Conservation (phyloP, 1,284 basidiomycete genomes). For the Trichosporon sp. region DNA sequence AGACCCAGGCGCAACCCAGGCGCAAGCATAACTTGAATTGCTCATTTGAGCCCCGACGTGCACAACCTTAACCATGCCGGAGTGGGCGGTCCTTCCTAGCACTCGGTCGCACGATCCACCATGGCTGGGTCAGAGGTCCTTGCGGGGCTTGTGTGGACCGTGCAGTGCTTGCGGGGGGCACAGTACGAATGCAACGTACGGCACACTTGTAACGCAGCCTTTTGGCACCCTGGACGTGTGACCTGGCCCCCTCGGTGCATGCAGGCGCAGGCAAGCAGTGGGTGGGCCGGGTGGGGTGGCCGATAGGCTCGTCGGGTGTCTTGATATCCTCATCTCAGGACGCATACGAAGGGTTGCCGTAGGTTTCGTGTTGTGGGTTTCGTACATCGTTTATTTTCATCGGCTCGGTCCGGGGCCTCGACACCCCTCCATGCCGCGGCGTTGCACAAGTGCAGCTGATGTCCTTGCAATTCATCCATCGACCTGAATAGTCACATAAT, state of each 20-base stretch:
- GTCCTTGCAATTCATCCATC: too few relatives aligned
- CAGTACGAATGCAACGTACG: too few relatives aligned
- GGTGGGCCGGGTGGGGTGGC: too few relatives aligned
- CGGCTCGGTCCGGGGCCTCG: neutral
- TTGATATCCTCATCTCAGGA: neutral
- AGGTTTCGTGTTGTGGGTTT: neutral
- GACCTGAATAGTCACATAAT: neutral
- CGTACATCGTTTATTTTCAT: neutral
- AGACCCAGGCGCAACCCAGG: too few relatives aligned
- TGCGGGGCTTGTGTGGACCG: neutral
- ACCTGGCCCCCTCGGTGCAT: too few relatives aligned
- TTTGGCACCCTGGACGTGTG: neutral
- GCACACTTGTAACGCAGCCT: neutral
- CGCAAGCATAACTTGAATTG: conserved; percentile 1
- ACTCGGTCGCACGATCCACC: too few relatives aligned
- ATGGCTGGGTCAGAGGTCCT: neutral
- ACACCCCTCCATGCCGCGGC: too few relatives aligned
- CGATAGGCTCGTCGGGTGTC: neutral
- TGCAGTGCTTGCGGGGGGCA: too few relatives aligned
- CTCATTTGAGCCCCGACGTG: neutral
- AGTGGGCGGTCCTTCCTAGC: neutral
- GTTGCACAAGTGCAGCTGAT: too few relatives aligned
- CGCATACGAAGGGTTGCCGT: too few relatives aligned
- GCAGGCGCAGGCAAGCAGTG: too few relatives aligned
- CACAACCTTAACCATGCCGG: conserved; percentile 1